Percentiles rank a stretch among this genome's conserved stretches.
These are phyloP conservation scores for Microthyrium microscopicum DNA, from an alignment of 2,329 filamentous ascomycete genomes.

Conservation along the genomic window DNA sequence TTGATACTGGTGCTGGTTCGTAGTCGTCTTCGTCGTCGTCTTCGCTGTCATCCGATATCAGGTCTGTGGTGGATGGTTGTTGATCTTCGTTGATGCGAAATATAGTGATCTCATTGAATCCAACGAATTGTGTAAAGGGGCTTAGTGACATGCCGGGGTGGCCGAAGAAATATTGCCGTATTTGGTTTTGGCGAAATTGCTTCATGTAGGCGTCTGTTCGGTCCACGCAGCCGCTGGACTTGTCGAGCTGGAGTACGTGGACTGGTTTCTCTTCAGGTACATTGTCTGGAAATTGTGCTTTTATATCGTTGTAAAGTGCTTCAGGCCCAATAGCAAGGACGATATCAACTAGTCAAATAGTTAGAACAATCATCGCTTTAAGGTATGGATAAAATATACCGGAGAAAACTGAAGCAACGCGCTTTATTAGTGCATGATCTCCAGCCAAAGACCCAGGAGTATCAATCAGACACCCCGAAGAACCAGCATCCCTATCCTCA, in stretches of 20 bases:
- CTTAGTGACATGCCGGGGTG: conserved; percentile 57
- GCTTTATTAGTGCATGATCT: conserved; percentile 61
- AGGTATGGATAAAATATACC: conserved; percentile 25
- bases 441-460: conserved; percentile 53
- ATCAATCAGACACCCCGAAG: conserved; percentile 72
- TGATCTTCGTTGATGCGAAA: conserved; percentile 45
- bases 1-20: conserved; percentile 14
- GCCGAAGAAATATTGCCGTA: conserved; percentile 92
- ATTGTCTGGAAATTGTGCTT: conserved; percentile 44
- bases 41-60: conserved; percentile 16
- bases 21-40: conserved; percentile 30
- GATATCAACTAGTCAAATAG: conserved; percentile 42
- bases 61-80: conserved; percentile 7
- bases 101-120: conserved; percentile 57
- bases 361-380: conserved; percentile 2
- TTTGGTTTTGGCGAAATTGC: conserved; percentile 53
- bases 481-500: conserved; percentile 54
- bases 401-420: conserved; percentile 56
- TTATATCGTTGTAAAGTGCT: conserved; percentile 57
- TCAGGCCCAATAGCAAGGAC: conserved; percentile 72
- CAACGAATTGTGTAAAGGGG: conserved; percentile 72
- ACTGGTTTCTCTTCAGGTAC: conserved; percentile 48
- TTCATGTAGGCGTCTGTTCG: conserved; percentile 61
- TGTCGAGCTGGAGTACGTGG: conserved; percentile 60
- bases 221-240: conserved; percentile 71